These are phyloP conservation scores for Rozella allomycis DNA, from an alignment of 371 early-diverging fungal species.

Conservation along the genomic window DNA sequence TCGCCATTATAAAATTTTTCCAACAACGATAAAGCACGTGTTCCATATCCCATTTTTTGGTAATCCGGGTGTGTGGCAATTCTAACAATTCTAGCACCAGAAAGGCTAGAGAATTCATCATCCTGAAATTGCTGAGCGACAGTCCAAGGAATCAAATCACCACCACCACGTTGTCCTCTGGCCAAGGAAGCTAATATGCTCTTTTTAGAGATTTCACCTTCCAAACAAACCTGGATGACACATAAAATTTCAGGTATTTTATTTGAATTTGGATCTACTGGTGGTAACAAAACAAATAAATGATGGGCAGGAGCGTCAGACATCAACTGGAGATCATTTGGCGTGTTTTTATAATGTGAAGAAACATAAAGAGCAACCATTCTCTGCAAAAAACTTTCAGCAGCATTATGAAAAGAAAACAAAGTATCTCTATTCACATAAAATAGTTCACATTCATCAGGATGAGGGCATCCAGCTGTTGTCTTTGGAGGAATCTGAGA, in stretches of 20 bases:
- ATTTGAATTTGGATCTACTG: slow-evolving; percentile 33
- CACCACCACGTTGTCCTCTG: slow-evolving; percentile 65
- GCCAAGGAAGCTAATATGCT: slow-evolving; percentile 58
- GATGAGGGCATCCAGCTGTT: slow-evolving; percentile 66
- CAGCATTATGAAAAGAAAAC: slow-evolving; percentile 83
- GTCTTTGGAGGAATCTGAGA: slow-evolving; percentile 34
- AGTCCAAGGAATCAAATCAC: slow-evolving; percentile 97
- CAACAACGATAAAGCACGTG: slow-evolving; percentile 59
- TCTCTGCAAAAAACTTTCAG: slow-evolving; percentile 86
- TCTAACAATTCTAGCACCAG: slow-evolving; percentile 96
- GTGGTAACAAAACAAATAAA: slow-evolving; percentile 86
- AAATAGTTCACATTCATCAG: slow-evolving; percentile 79
- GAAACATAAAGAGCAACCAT: slow-evolving; percentile 93
- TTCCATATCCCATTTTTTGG: slow-evolving; percentile 92
- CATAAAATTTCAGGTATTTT: slow-evolving; percentile 81
- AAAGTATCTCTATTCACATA: slow-evolving; percentile 89
- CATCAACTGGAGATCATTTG: slow-evolving; percentile 94
- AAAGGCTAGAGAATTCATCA: slow-evolving; percentile 76
- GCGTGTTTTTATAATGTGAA: slow-evolving; percentile 98
- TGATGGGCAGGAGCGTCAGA: slow-evolving; percentile 97
- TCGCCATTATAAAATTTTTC: slow-evolving; percentile 61
- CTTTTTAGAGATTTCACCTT: slow-evolving; percentile 79
- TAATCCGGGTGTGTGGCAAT: slow-evolving; percentile 98
- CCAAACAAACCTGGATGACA: slow-evolving; percentile 66
- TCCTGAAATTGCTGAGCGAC: slow-evolving; percentile 90